Conservation (phyloP, 345 rosid species). For the Boechera stricta region DNA sequence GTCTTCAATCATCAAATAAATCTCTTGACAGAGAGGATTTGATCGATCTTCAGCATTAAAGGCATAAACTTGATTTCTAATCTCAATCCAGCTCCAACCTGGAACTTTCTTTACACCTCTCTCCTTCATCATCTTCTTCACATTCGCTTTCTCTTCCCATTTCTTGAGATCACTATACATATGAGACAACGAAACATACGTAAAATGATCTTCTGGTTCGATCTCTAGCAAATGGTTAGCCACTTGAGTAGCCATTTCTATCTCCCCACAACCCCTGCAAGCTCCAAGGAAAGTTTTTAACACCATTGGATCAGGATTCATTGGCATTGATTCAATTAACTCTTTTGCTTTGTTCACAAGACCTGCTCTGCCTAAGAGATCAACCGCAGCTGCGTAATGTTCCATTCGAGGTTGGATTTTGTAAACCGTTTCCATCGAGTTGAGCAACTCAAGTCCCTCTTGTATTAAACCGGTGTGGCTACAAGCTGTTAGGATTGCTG, state of each 20-base stretch:
- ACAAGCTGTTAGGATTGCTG: slow-evolving; percentile 76
- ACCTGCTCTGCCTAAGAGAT: slow-evolving; percentile 79
- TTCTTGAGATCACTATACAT: slow-evolving; percentile 65
- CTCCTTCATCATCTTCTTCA: slow-evolving; percentile 74
- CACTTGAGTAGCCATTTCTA: slow-evolving; percentile 67
- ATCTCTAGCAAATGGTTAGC: slow-evolving; percentile 62
- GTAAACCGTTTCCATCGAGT: slow-evolving; percentile 61
- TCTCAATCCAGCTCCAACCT: slow-evolving; percentile 88
- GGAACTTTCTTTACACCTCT: slow-evolving; percentile 78
- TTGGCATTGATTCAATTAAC: slow-evolving; percentile 69
- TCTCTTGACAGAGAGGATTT: slow-evolving; percentile 54
- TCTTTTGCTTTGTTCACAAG: slow-evolving; percentile 56
- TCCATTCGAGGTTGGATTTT: slow-evolving; percentile 71
- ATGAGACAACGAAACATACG: slow-evolving; percentile 64
- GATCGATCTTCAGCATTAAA: slow-evolving; percentile 73
- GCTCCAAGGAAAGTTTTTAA: slow-evolving; percentile 76
- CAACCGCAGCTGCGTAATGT: slow-evolving; percentile 81
- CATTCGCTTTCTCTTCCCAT: slow-evolving; percentile 69
- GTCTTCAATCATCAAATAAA: slow-evolving; percentile 53
- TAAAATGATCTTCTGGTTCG: slow-evolving; percentile 79
- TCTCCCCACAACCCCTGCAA: slow-evolving; percentile 69
- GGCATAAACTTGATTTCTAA: slow-evolving; percentile 59
- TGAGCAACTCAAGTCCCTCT: slow-evolving; percentile 59
- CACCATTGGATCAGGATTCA: slow-evolving; percentile 71
- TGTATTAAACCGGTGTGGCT: slow-evolving; percentile 73